These are phyloP conservation scores for Metschnikowia dekortorum DNA, from an alignment of 805 yeast genomes.

Conservation along the genomic window DNA sequence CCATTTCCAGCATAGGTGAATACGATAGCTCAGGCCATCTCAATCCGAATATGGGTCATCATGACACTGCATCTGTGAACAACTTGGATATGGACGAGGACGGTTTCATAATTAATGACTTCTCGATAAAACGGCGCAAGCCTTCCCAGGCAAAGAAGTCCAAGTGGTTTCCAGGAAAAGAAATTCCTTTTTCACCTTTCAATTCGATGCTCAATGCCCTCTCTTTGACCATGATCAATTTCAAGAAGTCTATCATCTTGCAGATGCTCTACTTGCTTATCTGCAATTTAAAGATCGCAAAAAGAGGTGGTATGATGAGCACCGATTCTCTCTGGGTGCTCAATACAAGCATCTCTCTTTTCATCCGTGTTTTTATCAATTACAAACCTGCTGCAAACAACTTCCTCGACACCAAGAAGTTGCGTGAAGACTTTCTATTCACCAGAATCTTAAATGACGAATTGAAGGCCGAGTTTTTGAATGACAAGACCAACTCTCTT, in stretches of 20 bases:
- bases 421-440: constrained; percentile 34
- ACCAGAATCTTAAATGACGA: constrained; percentile 37
- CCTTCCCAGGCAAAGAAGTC: constrained; percentile 15
- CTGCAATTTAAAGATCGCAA: constrained; percentile 34
- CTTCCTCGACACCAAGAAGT: constrained; percentile 13
- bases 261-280: constrained; percentile 41
- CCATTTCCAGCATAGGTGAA: background rate
- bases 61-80: constrained; percentile 4
- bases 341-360: constrained; percentile 25
- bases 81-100: constrained; percentile 42
- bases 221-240: constrained; percentile 39
- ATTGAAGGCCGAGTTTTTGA: constrained; percentile 33
- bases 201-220: constrained; percentile 40
- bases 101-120: constrained; percentile 43
- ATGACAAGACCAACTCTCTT: constrained; percentile 19
- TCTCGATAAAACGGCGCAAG: constrained; percentile 30
- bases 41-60: background rate
- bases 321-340: constrained; percentile 14
- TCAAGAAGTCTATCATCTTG: constrained; percentile 38
- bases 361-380: constrained; percentile 35
- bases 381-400: constrained; percentile 22
- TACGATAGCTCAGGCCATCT: constrained; percentile 5
- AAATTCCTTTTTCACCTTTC: constrained; percentile 37
- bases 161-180: constrained; percentile 7
- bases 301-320: constrained; percentile 21